phyloP scores from a whole-genome alignment of 208 protist species.

The Herpetomonas samuelpessoai region DNA sequence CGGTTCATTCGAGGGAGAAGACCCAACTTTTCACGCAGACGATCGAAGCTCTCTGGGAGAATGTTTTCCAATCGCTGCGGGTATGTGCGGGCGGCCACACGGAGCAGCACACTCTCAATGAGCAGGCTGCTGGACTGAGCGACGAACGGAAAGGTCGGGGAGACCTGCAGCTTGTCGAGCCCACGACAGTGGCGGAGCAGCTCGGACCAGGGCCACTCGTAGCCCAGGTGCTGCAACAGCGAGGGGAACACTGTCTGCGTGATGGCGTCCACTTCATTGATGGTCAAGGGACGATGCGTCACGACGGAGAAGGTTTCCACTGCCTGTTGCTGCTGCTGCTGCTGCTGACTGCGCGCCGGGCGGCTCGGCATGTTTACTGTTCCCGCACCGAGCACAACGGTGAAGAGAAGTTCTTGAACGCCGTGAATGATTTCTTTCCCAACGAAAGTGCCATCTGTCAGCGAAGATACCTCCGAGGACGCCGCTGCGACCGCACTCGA shows the following conservation, averaged over 20 bases:
- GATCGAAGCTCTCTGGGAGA: slow-evolving; percentile 65
- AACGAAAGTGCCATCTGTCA: too few species aligned
- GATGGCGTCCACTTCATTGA: slow-evolving; percentile 66
- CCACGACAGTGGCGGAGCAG: slow-evolving; percentile 38
- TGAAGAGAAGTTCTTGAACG: too few species aligned
- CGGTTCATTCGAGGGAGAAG: slow-evolving; percentile 14
- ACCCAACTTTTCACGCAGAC: slow-evolving; percentile 28
- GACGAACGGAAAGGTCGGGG: slow-evolving; percentile 3
- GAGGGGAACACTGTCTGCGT: slow-evolving; percentile 47
- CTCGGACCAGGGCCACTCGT: slow-evolving; percentile 85
- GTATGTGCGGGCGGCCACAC: slow-evolving; percentile 54
- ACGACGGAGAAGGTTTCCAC: slow-evolving; percentile 17
- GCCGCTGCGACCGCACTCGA: too few species aligned
- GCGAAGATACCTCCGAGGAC: too few species aligned
- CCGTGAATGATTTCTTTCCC: too few species aligned
- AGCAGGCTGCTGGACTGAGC: slow-evolving; percentile 5
- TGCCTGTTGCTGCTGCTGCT: background rate
- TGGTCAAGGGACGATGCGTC: slow-evolving; percentile 35
- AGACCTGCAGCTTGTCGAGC: slow-evolving; percentile 46
- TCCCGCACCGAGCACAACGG: slow-evolving; percentile 14
- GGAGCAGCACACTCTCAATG: slow-evolving; percentile 44
- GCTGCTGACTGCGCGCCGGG: background rate
- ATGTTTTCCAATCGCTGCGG: slow-evolving; percentile 49
- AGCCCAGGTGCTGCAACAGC: slow-evolving; percentile 69
- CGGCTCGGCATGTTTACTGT: slow-evolving; percentile 11